These are phyloP conservation scores for Dioscorea cayenensis DNA, from an alignment of 116 monocot species.

Conservation along the genomic window DNA sequence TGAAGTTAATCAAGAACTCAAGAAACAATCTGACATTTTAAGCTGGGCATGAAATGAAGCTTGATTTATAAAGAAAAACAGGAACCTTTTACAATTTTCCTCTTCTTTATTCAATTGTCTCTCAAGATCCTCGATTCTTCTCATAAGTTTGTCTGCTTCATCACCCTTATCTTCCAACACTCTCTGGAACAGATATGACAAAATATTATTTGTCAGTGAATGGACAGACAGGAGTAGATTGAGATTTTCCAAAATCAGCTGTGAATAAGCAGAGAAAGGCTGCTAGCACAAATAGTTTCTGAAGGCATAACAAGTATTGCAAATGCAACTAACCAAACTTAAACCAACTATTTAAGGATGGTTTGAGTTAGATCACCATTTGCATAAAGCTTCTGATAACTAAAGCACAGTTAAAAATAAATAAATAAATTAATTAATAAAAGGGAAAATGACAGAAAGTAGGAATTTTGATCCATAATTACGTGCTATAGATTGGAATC, in stretches of 20 bases:
- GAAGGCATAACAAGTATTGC: background rate
- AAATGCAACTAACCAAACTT: background rate
- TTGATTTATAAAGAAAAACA: background rate
- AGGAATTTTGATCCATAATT: background rate
- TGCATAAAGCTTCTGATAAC: background rate
- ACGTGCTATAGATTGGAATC: background rate
- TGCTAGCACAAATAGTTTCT: background rate
- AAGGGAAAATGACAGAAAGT: background rate
- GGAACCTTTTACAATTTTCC: slow-evolving; percentile 82
- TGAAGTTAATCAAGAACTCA: background rate
- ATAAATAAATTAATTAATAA: background rate
- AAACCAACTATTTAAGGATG: background rate
- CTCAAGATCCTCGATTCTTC: slow-evolving; percentile 66
- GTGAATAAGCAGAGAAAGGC: background rate
- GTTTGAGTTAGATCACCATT: background rate
- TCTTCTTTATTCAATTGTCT: slow-evolving; percentile 57
- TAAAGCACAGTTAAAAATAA: background rate
- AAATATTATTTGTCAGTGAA: background rate
- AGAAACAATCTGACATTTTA: background rate
- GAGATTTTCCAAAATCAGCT: background rate
- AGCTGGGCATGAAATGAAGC: background rate
- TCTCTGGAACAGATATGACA: slow-evolving; percentile 18
- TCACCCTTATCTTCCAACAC: slow-evolving; percentile 59
- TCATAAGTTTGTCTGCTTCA: slow-evolving; percentile 51
- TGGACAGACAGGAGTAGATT: background rate